A percentile compares a stretch with the other conserved stretches of the same genome.
Evolutionary conservation across 257 asterid genomes (phyloP).

Genomic region (Solanum commersonii): DNA sequence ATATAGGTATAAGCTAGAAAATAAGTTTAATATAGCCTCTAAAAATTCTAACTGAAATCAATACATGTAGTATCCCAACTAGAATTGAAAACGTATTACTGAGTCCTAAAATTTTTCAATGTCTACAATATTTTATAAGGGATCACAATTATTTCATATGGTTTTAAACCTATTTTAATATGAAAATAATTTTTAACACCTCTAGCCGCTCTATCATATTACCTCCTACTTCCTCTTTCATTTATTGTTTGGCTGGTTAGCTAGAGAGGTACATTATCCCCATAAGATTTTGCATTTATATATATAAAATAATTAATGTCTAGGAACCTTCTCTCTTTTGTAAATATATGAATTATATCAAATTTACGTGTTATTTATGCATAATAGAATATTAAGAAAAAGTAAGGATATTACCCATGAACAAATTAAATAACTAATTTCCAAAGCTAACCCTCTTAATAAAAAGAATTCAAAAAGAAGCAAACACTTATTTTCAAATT

Average conservation of each 20-base stretch:
- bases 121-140: not conserved
- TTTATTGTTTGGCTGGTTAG: not conserved
- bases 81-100: too few relatives aligned
- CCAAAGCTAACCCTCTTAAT: not conserved
- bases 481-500: not conserved
- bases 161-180: not conserved
- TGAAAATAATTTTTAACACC: not conserved
- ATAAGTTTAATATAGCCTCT: too few relatives aligned
- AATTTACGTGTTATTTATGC: not conserved
- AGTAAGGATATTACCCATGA: not conserved
- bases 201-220: not conserved
- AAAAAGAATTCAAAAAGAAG: not conserved
- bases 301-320: too few relatives aligned
- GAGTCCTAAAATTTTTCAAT: not conserved
- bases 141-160: not conserved
- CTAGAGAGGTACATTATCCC: not conserved
- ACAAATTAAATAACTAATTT: not conserved
- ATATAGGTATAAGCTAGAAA: too few relatives aligned
- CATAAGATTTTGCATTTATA: not conserved
- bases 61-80: not conserved
- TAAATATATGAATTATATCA: not conserved
- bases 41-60: too few relatives aligned
- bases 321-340: not conserved
- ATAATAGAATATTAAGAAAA: not conserved
- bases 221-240: not conserved